phyloP scores from a whole-genome alignment of 2,329 filamentous ascomycete species.

The Incumbomyces delicatus region DNA sequence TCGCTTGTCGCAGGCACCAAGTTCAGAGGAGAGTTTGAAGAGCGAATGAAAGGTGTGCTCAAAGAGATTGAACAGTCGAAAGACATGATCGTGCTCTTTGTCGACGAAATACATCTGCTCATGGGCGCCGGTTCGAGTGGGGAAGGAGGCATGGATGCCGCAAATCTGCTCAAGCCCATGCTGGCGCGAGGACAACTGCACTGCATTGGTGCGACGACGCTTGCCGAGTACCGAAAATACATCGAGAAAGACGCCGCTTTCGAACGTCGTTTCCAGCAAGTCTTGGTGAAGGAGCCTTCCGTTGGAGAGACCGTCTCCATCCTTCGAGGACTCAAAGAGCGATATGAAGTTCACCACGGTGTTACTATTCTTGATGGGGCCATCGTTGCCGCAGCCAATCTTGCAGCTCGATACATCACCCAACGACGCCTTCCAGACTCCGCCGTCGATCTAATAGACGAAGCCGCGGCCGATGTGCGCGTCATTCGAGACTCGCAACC shows the following conservation, averaged over 20 bases:
- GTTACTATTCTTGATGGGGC: constrained; percentile 93
- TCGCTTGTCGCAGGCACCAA: constrained; percentile 95
- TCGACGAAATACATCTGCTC: constrained; percentile 95
- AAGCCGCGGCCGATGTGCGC: constrained; percentile 90
- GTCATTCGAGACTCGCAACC: constrained; percentile 94
- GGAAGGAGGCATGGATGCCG: constrained; percentile 97
- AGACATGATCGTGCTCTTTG: constrained; percentile 95
- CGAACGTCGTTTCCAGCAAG: constrained; percentile 96
- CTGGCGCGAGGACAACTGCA: constrained; percentile 91
- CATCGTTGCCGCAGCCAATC: constrained; percentile 79
- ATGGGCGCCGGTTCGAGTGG: constrained; percentile 95
- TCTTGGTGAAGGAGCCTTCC: constrained; percentile 86
- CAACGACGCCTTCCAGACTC: constrained; percentile 86
- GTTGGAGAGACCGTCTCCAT: constrained; percentile 91
- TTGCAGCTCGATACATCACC: constrained; percentile 89
- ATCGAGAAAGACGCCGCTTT: constrained; percentile 98
- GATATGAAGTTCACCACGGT: constrained; percentile 96
- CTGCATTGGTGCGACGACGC: constrained; percentile 93
- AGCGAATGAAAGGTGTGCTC: constrained; percentile 96
- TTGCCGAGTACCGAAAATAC: constrained; percentile 94
- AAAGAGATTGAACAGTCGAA: constrained; percentile 94
- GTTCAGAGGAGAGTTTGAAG: constrained; percentile 96
- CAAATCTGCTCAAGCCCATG: constrained; percentile 97
- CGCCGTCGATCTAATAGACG: constrained; percentile 90
- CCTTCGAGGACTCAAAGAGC: constrained; percentile 93